A percentile compares a stretch with the other conserved stretches of the same genome.
phyloP scores from a whole-genome alignment of 352 stramenopile genomes.

The Globisporangium acanthophoron region DNA sequence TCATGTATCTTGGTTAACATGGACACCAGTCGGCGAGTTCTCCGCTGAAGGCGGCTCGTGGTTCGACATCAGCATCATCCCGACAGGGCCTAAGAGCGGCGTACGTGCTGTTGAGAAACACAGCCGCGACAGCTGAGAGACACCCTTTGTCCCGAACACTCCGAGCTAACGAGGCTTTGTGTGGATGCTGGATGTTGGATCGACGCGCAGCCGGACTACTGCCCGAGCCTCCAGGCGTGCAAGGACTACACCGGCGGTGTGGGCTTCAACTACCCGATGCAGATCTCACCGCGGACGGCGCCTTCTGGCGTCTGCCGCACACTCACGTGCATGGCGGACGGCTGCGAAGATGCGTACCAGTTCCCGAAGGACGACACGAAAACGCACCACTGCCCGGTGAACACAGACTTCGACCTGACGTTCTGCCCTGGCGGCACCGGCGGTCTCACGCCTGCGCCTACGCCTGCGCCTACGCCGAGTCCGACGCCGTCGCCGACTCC shows the following conservation, averaged over 20 bases:
- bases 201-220: constrained; percentile 48
- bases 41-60: constrained; percentile 47
- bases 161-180: not conserved
- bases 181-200: not conserved
- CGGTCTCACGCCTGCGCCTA: constrained; percentile 8
- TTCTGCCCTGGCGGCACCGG: constrained; percentile 49
- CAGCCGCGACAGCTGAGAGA: not conserved
- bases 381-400: constrained; percentile 40
- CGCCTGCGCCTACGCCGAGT: constrained; percentile 18
- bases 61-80: constrained; percentile 78
- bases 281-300: constrained; percentile 37
- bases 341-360: constrained; percentile 59
- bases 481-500: constrained; percentile 27
- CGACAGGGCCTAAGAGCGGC: constrained; percentile 49
- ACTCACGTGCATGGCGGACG: constrained; percentile 42
- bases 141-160: not conserved
- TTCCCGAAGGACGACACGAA: constrained; percentile 66
- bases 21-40: constrained; percentile 51
- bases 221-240: constrained; percentile 37
- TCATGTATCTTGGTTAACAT: not conserved
- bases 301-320: constrained; percentile 28
- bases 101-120: constrained; percentile 24
- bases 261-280: constrained; percentile 67
- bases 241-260: constrained; percentile 53
- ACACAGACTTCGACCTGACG: constrained; percentile 50